These are phyloP conservation scores for Penicillium expansum DNA, from an alignment of 2,329 filamentous ascomycete species.

Conservation along the genomic window DNA sequence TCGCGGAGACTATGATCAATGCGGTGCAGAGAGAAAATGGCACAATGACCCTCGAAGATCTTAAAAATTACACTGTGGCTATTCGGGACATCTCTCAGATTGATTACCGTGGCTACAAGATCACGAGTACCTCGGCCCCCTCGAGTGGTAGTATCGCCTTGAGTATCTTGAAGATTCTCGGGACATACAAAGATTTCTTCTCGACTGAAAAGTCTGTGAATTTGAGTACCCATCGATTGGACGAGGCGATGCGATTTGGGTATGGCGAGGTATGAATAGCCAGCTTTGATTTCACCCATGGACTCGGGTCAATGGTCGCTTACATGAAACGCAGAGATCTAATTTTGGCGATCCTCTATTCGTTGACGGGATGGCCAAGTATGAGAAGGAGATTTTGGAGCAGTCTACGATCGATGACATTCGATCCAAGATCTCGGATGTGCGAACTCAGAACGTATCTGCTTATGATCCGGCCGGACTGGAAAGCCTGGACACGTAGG, in stretches of 20 bases:
- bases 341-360: constrained; percentile 80
- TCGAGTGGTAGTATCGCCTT: constrained; percentile 75
- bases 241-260: constrained; percentile 85
- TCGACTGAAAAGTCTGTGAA: constrained; percentile 54
- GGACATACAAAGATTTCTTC: constrained; percentile 68
- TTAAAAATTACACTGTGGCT: constrained; percentile 69
- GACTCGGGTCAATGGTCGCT: background rate
- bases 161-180: constrained; percentile 75
- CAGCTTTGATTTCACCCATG: background rate
- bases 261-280: constrained; percentile 59
- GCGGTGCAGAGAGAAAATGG: constrained; percentile 68
- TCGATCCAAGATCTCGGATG: constrained; percentile 67
- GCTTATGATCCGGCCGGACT: constrained; percentile 70
- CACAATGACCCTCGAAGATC: constrained; percentile 79
- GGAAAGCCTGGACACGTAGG: constrained; percentile 62
- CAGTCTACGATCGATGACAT: constrained; percentile 58
- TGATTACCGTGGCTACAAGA: constrained; percentile 66
- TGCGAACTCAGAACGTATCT: constrained; percentile 66
- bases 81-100: constrained; percentile 63
- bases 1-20: constrained; percentile 71
- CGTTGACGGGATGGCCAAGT: constrained; percentile 59
- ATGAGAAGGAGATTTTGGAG: constrained; percentile 68
- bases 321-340: constrained; percentile 53
- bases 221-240: constrained; percentile 74
- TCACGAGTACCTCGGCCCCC: constrained; percentile 67